Base-by-base conservation (phyloP, 148 eudicot species). In the Euryodendron excelsum region DNA sequence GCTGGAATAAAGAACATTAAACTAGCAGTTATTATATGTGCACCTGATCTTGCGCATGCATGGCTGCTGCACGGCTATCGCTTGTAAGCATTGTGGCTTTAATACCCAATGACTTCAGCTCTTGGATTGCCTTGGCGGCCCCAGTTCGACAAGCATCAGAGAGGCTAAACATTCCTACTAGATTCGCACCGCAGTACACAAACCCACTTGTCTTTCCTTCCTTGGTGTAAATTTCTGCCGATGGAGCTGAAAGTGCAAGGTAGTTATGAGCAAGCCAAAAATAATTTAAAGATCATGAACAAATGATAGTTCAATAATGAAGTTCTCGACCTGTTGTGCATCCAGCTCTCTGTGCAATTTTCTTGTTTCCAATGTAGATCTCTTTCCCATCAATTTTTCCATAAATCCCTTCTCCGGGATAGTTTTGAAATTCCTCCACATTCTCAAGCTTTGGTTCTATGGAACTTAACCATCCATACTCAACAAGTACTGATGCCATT, bases 401-500 rank as follows among this genome's bases (percentile, higher is more conserved):
- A n/a, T n/a, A n/a, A n/a, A n/a, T n/a, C n/a, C n/a, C n/a, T n/a
- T n/a, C n/a, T n/a, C n/a, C n/a, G n/a, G n/a, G n/a, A n/a, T n/a
- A n/a, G n/a, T 80, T 84, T 36, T 59, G 65, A 69, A 88, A 88
- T 34, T 80, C 87, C 67, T 77, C 75, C 53, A 88, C 91, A n/a
- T n/a, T n/a, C n/a, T n/a, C n/a, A n/a, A n/a, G n/a, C n/a, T n/a
- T n/a, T n/a, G n/a, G n/a, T n/a, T n/a, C n/a, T n/a, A n/a, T n/a
- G n/a, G n/a, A n/a, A n/a, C n/a, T n/a, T n/a, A n/a, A n/a, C n/a
- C n/a, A n/a, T n/a, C n/a, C n/a, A n/a, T n/a, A n/a, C n/a, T n/a
- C n/a, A n/a, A n/a, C n/a, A n/a, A n/a, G n/a, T 62, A 87, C 85
- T 48, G 86, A 85, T 72, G 91, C 89, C 86, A 88, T 80, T 84